These are phyloP conservation scores for Eucommia ulmoides DNA, from an alignment of 257 asterid genomes.

Conservation along the genomic window DNA sequence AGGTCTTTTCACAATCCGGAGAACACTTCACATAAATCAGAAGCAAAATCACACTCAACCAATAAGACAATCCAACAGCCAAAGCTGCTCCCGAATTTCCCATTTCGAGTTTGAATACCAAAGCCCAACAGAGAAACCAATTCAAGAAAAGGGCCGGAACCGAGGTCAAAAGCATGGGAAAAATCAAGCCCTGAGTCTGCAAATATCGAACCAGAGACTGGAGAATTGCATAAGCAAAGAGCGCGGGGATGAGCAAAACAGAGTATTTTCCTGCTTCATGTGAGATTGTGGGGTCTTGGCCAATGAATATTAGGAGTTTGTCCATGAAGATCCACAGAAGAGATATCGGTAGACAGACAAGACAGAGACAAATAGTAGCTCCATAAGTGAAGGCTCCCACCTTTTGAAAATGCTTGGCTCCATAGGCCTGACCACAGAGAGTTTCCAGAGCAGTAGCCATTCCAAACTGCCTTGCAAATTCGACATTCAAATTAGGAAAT, in stretches of 20 bases:
- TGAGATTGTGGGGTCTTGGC: neutral
- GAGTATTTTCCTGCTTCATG: neutral
- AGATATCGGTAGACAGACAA: neutral
- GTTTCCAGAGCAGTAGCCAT: neutral
- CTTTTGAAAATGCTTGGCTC: neutral
- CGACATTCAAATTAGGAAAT: too few species aligned
- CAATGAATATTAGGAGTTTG: neutral
- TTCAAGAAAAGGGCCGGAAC: neutral
- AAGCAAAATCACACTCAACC: neutral
- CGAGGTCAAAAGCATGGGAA: neutral
- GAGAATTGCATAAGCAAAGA: neutral
- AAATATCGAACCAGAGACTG: neutral
- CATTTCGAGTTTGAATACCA: neutral
- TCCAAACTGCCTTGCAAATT: neutral
- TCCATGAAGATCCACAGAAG: neutral
- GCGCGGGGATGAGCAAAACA: neutral
- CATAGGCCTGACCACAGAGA: neutral
- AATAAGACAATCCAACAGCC: neutral
- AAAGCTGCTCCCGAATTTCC: neutral
- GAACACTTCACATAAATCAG: neutral
- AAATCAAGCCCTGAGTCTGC: neutral
- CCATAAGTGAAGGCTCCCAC: neutral
- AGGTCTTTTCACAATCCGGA: neutral
- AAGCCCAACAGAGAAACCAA: neutral
- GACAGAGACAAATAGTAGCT: neutral